Percentiles rank a stretch among this genome's conserved stretches.
phyloP scores from a whole-genome alignment of 2,329 filamentous ascomycete species.

The Colletotrichum tropicale region DNA sequence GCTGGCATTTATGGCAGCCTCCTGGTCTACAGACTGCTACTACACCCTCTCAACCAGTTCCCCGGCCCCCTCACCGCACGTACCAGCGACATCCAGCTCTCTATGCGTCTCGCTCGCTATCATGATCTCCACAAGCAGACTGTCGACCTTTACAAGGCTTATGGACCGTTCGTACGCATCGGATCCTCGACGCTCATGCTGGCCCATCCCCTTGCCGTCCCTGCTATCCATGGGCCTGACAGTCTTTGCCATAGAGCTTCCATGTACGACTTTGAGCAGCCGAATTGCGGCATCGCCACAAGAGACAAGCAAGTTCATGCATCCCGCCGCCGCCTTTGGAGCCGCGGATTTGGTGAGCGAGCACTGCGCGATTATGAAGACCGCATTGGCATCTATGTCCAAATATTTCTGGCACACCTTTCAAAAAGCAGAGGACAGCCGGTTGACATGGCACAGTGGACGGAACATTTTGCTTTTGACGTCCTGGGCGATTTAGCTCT shows the following conservation, averaged over 20 bases:
- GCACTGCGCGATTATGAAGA: neutral
- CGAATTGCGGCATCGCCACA: neutral
- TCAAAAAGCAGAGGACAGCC: neutral
- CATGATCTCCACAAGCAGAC: neutral
- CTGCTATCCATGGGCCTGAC: neutral
- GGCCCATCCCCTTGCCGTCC: neutral
- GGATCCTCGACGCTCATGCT: neutral
- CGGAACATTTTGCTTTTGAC: neutral
- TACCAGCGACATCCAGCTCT: neutral
- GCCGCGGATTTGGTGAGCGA: neutral
- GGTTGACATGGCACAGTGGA: neutral
- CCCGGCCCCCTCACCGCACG: neutral
- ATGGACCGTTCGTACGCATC: neutral
- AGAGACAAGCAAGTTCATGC: neutral
- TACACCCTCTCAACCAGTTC: slow-evolving; percentile 2
- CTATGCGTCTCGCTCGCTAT: neutral
- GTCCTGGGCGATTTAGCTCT: neutral
- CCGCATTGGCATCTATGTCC: neutral
- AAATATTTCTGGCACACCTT: neutral
- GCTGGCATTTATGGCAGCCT: neutral
- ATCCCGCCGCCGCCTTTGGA: neutral
- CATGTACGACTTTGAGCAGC: neutral
- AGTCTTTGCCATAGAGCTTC: neutral
- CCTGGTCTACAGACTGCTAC: neutral
- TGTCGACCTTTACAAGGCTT: neutral